These are phyloP conservation scores for Fimicolochytrium jonesii DNA, from an alignment of 192 early-diverging fungal species.

Conservation along the genomic window DNA sequence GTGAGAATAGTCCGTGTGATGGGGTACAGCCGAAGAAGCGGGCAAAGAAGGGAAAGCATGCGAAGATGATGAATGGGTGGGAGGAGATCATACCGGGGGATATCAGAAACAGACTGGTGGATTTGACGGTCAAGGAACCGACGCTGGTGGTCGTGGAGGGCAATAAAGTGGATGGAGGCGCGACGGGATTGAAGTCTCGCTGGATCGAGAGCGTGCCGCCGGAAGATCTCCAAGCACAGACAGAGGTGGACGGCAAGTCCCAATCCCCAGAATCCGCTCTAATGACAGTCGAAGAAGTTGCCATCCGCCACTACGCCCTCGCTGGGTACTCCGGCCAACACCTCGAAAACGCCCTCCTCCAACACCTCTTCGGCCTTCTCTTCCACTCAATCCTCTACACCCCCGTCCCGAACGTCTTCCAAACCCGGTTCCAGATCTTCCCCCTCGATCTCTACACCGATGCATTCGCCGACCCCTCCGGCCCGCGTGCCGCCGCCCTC, in stretches of 20 bases:
- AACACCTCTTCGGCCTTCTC: constrained; percentile 44
- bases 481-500: constrained; percentile 18
- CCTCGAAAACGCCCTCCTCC: constrained; percentile 41
- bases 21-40: background rate
- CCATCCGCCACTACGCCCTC: constrained; percentile 12
- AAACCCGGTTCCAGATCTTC: constrained; percentile 38
- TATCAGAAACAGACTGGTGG: constrained; percentile 5
- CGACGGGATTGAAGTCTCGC: background rate
- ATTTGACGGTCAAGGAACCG: constrained; percentile 19
- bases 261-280: background rate
- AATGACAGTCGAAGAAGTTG: constrained; percentile 6
- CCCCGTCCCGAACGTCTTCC: constrained; percentile 34
- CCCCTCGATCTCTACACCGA: constrained; percentile 47
- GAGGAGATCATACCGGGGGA: constrained; percentile 13
- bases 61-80: constrained; percentile 5
- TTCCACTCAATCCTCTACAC: constrained; percentile 41
- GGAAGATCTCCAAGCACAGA: background rate
- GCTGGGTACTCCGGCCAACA: constrained; percentile 40
- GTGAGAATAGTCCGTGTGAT: no score
- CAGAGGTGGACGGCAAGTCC: background rate
- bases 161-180: background rate
- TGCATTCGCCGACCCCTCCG: constrained; percentile 43
- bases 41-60: background rate
- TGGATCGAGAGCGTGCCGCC: background rate
- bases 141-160: constrained; percentile 4